Base-by-base conservation (phyloP, 2,329 filamentous ascomycete species). In the Hymenoscyphus occultus region DNA sequence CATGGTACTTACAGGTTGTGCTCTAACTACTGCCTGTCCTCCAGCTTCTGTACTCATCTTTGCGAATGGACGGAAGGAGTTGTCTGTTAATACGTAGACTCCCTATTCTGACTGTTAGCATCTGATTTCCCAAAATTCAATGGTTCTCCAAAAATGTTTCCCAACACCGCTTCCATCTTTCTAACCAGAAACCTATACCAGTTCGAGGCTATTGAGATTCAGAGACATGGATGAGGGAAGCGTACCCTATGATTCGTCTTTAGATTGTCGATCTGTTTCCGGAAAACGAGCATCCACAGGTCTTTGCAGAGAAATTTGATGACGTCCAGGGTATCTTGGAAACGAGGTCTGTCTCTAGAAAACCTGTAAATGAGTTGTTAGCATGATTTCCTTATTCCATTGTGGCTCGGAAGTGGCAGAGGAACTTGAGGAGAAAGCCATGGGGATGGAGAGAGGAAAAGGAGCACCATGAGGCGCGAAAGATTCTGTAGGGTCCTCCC, bases 251-350 rank as follows among this genome's bases (percentile, higher is more conserved):
- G 95, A 76, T 99, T 99, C 9, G 95, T 99, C 80, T 99, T 99
- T 58, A 99, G 83, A 76, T 99, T 99, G 78, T 99, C 95, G 74
- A 99, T 92, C 77, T 98, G 96, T 79, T 99, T 99, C 76, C 91
- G 86, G 78, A 97, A 99, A 16, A 97, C 86, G 22, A 98, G 83
- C 40, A 88, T 93, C 95, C 95, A 99, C 56, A 99, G 83, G 77
- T 99, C 95, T 81, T 99, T 99, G 85, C 95, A 99, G 60, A 99
- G 83, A 75, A 99, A 98, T 77, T 99, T 99, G 77, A 99, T 99
- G 60, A 93, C 90, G 75, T 98, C 95, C 54, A 99, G 86, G 3
- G 93, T 93, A 72, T 97, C 93, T 67, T 90, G 91, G 76, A 97
- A 96, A 59, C 93, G 90, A 51, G 94, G 92, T 61, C 92, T 85